Base-by-base conservation (phyloP, 148 eudicot genomes). In the Chenopodium suecicum region DNA sequence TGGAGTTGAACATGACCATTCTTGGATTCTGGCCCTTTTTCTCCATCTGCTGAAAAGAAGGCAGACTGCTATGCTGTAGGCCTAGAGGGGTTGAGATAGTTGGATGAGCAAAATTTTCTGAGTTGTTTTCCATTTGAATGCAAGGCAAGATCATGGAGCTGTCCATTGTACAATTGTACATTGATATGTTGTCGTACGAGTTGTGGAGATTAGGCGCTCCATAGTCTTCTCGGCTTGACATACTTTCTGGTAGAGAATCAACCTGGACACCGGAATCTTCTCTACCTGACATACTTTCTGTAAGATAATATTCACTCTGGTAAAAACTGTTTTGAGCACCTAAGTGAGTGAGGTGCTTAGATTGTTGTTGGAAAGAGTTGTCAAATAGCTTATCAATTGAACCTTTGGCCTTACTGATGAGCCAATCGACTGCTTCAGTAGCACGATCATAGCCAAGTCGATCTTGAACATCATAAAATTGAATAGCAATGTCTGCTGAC, bases 391-490 rank as follows among this genome's bases (percentile, higher is more conserved):
- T 87, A 13, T 88, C 89, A 23, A 92, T 92, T 60, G 93, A 81
- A 29, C 74, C 67, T 82, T 86, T 89, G 2, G 92, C 93, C 78
- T 92, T 88, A 37, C 82, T 82, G 71, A 92, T 86, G 50, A 92
- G 88, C 95, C 95, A 90, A 66, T 92, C 93, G 34, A 91, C 81
- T 70, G 90, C 91, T 70, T 90, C 89, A 16, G 86, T 90, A 25
- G 93, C 89, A 32, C 89, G 84, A n/a, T 87, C 88, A 84, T 41
- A 90, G 67, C 95, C 95, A 32, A 92, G 91, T 60, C 94, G 83
- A 77, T 92, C 93, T 58, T 92, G 95, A 52, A 92, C 90, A 79
- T 90, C 93, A 66, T 89, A 90, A 79, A 90, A 92, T 37, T 92
- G 89, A 54, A 90, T 92, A 16, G 95, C 93, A 16, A 90, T 89